Evolutionary conservation across 768 basidiomycete species (phyloP), one percentile per base, ranked within the genome.

Genomic region (button mushroom (Agaricus bisporus)): DNA sequence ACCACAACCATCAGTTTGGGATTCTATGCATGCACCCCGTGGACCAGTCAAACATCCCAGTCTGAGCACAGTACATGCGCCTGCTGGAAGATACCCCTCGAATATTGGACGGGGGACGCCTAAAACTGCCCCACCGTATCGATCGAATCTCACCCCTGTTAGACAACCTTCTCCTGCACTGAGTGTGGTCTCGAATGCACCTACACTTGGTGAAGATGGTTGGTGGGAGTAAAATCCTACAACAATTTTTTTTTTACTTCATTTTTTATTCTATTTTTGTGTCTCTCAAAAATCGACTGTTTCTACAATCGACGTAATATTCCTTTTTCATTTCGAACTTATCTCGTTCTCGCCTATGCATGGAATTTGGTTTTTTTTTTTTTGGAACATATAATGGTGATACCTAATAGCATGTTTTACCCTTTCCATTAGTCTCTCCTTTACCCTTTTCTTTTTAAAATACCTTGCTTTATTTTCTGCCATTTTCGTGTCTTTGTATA

Each of bases 111-210:
- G 68, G 25, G 63, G 68, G 10, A 69, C 70, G 36, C 70, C 72
- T 11, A 75, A 70, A 59, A 64, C 64, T 41, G 65, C 62, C 41
- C 63, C 58, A 35, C 48, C 64, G 38, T 49, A 57, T 42, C 47
- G 63, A 35, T 62, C 66, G 48, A 50, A 56, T 39, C 63, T 64
- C 20, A 60, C 59, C 38, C 71, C 72, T 28, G 63, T 68, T 2
- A 68, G 71, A 39, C 64, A 71, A 17, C 75, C 83, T 12, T 92
- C 90, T 1, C 91, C 91, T 7, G 83, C 90, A 25, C 83, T 82
- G 22, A 92, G 91, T 61, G 79, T 73, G 1, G 83, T 85, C n/a
- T 88, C 87, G 18, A 73, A 79, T 26, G 77, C 83, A 8, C 87
- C 85, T 6, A 90, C 86, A 0, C 72, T 81, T 54, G 81, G 80